These are phyloP conservation scores for Nicotiana sylvestris DNA, from an alignment of 257 asterid genomes.

Conservation along the genomic window DNA sequence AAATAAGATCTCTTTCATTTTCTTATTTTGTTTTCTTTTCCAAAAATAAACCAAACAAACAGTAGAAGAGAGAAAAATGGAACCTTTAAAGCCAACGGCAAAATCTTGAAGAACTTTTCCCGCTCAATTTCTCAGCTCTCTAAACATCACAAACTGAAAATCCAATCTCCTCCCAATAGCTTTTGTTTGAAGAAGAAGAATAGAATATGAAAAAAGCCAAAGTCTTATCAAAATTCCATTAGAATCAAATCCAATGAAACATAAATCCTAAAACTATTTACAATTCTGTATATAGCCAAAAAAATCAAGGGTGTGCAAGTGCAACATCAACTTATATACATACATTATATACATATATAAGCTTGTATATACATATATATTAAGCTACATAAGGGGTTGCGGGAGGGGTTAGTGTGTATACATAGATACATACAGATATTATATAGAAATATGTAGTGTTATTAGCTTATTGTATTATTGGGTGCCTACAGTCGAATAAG, in stretches of 20 bases:
- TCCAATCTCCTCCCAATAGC: constrained; percentile 15
- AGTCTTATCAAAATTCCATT: constrained; percentile 31
- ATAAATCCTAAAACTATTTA: neutral
- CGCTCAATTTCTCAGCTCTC: neutral
- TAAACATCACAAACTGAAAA: neutral
- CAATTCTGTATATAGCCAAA: neutral
- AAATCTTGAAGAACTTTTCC: neutral
- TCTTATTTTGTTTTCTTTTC: neutral
- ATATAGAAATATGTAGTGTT: constrained; percentile 18
- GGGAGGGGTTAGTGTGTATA: neutral
- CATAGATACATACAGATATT: neutral
- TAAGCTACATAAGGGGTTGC: neutral
- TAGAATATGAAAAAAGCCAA: constrained; percentile 16
- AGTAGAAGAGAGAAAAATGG: neutral
- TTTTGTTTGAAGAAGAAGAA: constrained; percentile 28
- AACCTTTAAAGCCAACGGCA: neutral
- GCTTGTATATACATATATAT: constrained; percentile 12
- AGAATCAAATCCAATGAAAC: constrained; percentile 26
- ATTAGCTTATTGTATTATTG: constrained; percentile 20
- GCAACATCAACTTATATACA: neutral
- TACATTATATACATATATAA: constrained; percentile 8
- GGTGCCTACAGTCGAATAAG: constrained; percentile 25
- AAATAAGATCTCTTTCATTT: neutral
- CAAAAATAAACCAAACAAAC: neutral
- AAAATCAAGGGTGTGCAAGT: neutral